Evolutionary conservation across 306 rosid species (phyloP).

Genomic region (Adenanthera pavonina): DNA sequence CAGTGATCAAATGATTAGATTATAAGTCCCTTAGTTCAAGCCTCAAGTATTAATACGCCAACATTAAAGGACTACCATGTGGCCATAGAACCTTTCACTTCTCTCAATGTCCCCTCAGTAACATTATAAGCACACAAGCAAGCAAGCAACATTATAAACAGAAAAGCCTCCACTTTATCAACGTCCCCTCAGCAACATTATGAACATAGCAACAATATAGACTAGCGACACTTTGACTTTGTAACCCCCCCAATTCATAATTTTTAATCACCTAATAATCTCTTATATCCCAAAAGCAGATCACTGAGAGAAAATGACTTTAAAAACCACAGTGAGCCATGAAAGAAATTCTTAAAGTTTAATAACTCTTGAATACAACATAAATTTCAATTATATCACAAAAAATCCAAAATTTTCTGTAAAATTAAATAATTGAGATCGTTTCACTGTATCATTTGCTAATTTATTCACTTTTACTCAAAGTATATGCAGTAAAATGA

Average conservation of each 20-base stretch:
- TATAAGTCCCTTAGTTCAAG: background rate
- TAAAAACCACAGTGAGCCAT: background rate
- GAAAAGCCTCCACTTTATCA: background rate
- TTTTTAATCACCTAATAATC: background rate
- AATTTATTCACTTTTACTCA: slow-evolving; percentile 21
- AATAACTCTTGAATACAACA: slow-evolving; percentile 5
- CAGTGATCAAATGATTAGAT: background rate
- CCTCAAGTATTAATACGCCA: background rate
- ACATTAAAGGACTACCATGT: background rate
- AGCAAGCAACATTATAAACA: too few species aligned
- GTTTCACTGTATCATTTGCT: slow-evolving; percentile 10
- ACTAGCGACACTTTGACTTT: too few species aligned
- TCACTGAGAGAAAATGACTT: background rate
- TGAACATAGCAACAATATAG: background rate
- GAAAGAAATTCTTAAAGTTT: background rate
- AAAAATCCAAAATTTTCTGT: slow-evolving; percentile 23
- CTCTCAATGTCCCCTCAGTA: background rate
- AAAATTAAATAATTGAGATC: slow-evolving; percentile 16
- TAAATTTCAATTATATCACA: slow-evolving; percentile 26
- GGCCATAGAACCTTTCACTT: background rate
- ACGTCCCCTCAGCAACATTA: background rate
- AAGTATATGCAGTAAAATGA: slow-evolving; percentile 15
- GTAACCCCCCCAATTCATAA: background rate
- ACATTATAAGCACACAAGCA: background rate
- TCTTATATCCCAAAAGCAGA: background rate